Base-by-base conservation (phyloP, 225 moss, liverwort and hornwort species). In the Asterella californica region DNA sequence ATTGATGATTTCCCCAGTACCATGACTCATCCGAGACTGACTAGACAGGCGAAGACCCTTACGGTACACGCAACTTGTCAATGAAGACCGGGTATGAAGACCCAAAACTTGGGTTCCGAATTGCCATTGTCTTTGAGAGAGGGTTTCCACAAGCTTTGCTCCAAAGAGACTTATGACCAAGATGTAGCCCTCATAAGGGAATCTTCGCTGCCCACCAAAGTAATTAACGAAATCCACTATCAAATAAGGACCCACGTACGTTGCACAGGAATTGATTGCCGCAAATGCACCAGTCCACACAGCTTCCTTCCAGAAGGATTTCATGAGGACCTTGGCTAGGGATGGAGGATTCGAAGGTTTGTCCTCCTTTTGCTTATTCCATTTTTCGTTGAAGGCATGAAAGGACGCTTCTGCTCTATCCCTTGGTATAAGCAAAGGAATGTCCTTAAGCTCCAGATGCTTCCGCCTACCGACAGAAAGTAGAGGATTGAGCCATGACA, bases 161-260 rank as follows among this genome's bases (percentile, higher is more conserved):
- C 79, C 72, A 33, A 89, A 82, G 24, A 90, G 88, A 34, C 62
- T 61, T 0, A 78, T 37, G 15, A 93, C 83, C 12, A 95, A 76
- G 24, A 83, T 76, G 48, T 54, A 84, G 30, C 94, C 89, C 61
- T 94, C 91, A 65, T 81, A 66, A 0, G 34, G 57, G 22, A 90
- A 89, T 34, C 84, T 82, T 4, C 81, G 79, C 72, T 81, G 12
- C 14, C 90, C 90, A 38, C 83, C 82, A 50, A 79, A 74, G 84
- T 91, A 93, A 85, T 93, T 89, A 10, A 93, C 93, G 52, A 91
- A 90, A 71, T 93, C 90, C 34, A 87, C 86, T 69, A 93, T 90
- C 54, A 91, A 75, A 76, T 82, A 88, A 14, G 93, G 93, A 42
- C 91, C 91, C 36, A 93, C 79, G 69, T 91, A 93, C 42, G 85